Conservation (phyloP, 306 rosid genomes). For the Astragalus membranaceus region DNA sequence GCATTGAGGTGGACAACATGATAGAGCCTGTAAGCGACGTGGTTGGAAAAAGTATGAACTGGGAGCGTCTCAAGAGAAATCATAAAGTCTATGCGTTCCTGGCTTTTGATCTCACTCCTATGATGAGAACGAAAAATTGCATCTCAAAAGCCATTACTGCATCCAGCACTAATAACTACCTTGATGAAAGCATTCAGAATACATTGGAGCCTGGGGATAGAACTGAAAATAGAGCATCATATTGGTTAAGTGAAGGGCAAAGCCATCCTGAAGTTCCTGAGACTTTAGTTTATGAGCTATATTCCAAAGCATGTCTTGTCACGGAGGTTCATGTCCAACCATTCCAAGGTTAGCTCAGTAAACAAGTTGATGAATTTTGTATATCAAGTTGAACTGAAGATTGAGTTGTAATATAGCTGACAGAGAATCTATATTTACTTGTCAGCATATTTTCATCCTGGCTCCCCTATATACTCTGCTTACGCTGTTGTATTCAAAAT, state of each 20-base stretch:
- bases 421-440: slow-evolving; percentile 15
- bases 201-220: slow-evolving; percentile 47
- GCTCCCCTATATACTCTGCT: slow-evolving; percentile 51
- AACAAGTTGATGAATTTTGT: neutral
- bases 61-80: slow-evolving; percentile 41
- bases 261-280: slow-evolving; percentile 48
- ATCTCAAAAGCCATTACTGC: slow-evolving; percentile 42
- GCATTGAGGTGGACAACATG: slow-evolving; percentile 35
- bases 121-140: slow-evolving; percentile 25
- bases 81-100: slow-evolving; percentile 44
- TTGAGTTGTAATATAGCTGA: neutral
- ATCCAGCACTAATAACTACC: slow-evolving; percentile 58
- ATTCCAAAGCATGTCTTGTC: slow-evolving; percentile 42
- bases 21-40: slow-evolving; percentile 30
- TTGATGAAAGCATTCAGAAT: slow-evolving; percentile 42
- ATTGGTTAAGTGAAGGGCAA: slow-evolving; percentile 71
- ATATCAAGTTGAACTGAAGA: slow-evolving; percentile 12
- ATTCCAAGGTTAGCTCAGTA: slow-evolving; percentile 45
- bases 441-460: slow-evolving; percentile 57
- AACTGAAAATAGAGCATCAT: slow-evolving; percentile 25
- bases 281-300: slow-evolving; percentile 43
- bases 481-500: slow-evolving; percentile 48
- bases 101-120: slow-evolving; percentile 37
- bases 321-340: slow-evolving; percentile 57
- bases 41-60: slow-evolving; percentile 7